Evolutionary conservation across 1,139 yeast genomes (phyloP).

Genomic region (Yamadazyma taylorii): DNA sequence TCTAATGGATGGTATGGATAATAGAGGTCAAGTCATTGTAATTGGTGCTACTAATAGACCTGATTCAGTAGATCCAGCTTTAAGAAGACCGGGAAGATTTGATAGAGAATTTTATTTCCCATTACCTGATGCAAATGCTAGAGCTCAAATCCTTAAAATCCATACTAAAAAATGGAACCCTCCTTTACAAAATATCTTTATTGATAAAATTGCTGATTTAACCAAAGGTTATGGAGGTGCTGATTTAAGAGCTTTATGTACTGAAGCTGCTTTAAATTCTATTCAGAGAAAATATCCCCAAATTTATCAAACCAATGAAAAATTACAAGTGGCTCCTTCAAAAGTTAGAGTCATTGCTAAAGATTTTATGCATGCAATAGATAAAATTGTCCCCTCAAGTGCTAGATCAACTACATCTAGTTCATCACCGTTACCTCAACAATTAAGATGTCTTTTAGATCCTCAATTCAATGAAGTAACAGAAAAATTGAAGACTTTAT

Average conservation of each 20-base stretch:
- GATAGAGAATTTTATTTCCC: conserved; percentile 97
- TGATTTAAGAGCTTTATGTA: conserved; percentile 88
- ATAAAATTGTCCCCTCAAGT: conserved; percentile 88
- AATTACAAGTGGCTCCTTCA: conserved; percentile 69
- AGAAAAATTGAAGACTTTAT: conserved; percentile 50
- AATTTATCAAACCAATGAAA: conserved; percentile 76
- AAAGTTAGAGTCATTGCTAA: conserved; percentile 75
- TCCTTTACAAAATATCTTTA: conserved; percentile 55
- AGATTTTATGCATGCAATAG: conserved; percentile 86
- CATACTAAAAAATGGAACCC: conserved; percentile 93
- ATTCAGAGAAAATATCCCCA: conserved; percentile 94
- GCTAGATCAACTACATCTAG: conserved; percentile 78
- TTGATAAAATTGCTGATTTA: conserved; percentile 67
- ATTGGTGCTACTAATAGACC: conserved; percentile 99
- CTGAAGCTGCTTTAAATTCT: conserved; percentile 91
- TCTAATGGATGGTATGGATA: conserved; percentile 99
- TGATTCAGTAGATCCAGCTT: conserved; percentile 95
- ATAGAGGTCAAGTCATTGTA: conserved; percentile 92
- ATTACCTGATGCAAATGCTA: conserved; percentile 77
- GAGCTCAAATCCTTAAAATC: conserved; percentile 74
- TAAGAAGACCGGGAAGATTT: conserved; percentile 95
- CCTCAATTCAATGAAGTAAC: conserved; percentile 49
- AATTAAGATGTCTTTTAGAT: conserved; percentile 61
- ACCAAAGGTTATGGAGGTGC: conserved; percentile 99
- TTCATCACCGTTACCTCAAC: conserved; percentile 78